A percentile compares a stretch with the other conserved stretches of the same genome.
Evolutionary conservation across 345 rosid species (phyloP).

Genomic region (Viola odorata): DNA sequence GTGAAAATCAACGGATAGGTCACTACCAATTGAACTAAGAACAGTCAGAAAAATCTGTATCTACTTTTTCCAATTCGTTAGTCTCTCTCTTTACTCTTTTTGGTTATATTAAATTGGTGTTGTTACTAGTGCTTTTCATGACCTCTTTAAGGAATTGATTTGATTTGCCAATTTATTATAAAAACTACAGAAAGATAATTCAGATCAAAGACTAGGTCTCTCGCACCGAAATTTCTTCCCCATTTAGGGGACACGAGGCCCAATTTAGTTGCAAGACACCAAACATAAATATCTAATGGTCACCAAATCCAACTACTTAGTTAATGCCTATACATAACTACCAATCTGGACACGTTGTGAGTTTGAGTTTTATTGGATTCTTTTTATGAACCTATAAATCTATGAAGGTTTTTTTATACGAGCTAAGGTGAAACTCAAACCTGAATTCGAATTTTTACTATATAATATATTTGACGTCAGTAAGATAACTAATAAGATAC

Average conservation of each 20-base stretch:
- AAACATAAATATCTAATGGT: not conserved
- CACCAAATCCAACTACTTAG: conserved; percentile 9
- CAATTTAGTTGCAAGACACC: not conserved
- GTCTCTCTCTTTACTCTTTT: not conserved
- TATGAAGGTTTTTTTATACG: too few relatives aligned
- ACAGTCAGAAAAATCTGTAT: not conserved
- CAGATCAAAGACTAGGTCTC: not conserved
- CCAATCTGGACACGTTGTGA: too few relatives aligned
- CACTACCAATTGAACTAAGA: too few relatives aligned
- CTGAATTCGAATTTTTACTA: too few relatives aligned
- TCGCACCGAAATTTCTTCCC: not conserved
- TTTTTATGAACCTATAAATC: too few relatives aligned
- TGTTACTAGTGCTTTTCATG: not conserved
- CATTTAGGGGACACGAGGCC: conserved; percentile 12
- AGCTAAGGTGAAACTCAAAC: too few relatives aligned
- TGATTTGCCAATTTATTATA: not conserved
- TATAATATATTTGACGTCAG: too few relatives aligned
- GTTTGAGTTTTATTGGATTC: too few relatives aligned
- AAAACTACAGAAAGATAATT: not conserved
- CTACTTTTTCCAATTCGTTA: not conserved
- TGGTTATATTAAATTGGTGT: not conserved
- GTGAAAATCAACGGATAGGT: too few relatives aligned
- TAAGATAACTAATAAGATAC: too few relatives aligned
- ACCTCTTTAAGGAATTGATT: conserved; percentile 2
- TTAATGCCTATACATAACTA: not conserved